These are phyloP conservation scores for Phytopythium oedochilum DNA, from an alignment of 352 stramenopile species.

Conservation along the genomic window DNA sequence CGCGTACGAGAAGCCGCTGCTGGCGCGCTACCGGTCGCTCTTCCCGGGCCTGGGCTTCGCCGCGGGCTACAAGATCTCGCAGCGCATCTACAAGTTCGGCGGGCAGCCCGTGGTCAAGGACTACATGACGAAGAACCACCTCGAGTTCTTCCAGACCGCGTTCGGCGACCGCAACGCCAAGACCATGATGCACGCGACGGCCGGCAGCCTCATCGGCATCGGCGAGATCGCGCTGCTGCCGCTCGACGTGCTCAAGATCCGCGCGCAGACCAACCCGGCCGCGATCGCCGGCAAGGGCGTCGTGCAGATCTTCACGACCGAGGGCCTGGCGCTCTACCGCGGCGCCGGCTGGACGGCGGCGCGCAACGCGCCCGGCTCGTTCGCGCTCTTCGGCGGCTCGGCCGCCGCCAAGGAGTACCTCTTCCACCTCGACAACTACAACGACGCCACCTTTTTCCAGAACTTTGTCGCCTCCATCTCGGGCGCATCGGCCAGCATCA, in stretches of 20 bases:
- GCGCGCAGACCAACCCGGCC: slow-evolving; percentile 93
- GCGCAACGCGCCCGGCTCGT: slow-evolving; percentile 93
- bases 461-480: slow-evolving; percentile 88
- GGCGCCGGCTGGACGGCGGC: slow-evolving; percentile 89
- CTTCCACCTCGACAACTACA: slow-evolving; percentile 89
- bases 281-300: slow-evolving; percentile 89
- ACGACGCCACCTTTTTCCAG: slow-evolving; percentile 89
- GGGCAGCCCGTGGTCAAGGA: slow-evolving; percentile 93
- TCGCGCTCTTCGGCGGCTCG: slow-evolving; percentile 93
- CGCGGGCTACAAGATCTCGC: slow-evolving; percentile 95
- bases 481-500: slow-evolving; percentile 76
- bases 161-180: slow-evolving; percentile 93
- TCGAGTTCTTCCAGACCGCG: slow-evolving; percentile 77
- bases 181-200: slow-evolving; percentile 91
- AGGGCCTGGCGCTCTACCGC: slow-evolving; percentile 91
- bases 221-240: slow-evolving; percentile 94
- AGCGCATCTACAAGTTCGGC: slow-evolving; percentile 97
- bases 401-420: slow-evolving; percentile 87
- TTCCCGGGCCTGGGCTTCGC: slow-evolving; percentile 93
- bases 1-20: slow-evolving; percentile 67
- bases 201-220: slow-evolving; percentile 92
- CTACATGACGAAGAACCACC: slow-evolving; percentile 89
- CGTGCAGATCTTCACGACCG: slow-evolving; percentile 90
- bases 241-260: slow-evolving; percentile 97
- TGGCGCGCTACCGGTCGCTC: slow-evolving; percentile 81